Conservation (phyloP, 2,329 filamentous ascomycete genomes). For the Fusarium equiseti region DNA sequence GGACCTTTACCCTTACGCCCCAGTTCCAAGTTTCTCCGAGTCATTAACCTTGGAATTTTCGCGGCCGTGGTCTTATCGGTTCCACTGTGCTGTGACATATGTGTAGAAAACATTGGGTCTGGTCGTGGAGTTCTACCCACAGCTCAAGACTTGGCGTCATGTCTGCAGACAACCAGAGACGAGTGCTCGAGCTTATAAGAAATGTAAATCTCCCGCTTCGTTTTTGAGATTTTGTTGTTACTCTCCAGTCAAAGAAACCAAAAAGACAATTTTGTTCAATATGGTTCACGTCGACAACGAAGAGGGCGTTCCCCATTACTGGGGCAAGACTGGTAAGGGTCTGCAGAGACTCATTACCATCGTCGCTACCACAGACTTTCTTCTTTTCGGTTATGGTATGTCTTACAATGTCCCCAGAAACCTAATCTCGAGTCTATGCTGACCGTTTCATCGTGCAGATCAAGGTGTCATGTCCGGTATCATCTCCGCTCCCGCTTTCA, state of each 20-base stretch:
- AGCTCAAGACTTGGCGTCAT: constrained; percentile 14
- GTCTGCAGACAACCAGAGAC: not conserved
- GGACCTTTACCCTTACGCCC: not conserved
- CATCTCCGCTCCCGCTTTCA: constrained; percentile 64
- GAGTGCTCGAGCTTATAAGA: constrained; percentile 20
- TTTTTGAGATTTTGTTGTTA: not conserved
- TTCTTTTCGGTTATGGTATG: constrained; percentile 36
- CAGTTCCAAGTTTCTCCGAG: constrained; percentile 23
- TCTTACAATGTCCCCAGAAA: constrained; percentile 13
- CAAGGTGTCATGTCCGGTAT: constrained; percentile 67
- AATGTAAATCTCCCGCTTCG: constrained; percentile 17
- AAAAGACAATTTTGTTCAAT: constrained; percentile 9
- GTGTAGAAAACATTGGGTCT: constrained; percentile 13
- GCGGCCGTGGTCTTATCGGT: constrained; percentile 17
- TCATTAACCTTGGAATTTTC: constrained; percentile 18
- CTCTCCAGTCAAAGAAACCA: constrained; percentile 11
- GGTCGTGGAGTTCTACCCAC: constrained; percentile 7
- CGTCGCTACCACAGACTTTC: constrained; percentile 35
- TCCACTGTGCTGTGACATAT: constrained; percentile 23
- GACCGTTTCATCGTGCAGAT: constrained; percentile 50
- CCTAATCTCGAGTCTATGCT: constrained; percentile 35
- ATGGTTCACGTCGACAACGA: constrained; percentile 41
- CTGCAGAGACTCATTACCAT: constrained; percentile 36
- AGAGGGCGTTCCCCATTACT: constrained; percentile 33
- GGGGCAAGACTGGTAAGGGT: constrained; percentile 36